A percentile compares a stretch with the other conserved stretches of the same genome.
Evolutionary conservation across 2,329 filamentous ascomycete species (phyloP).

Genomic region (Clarireedia sp.): DNA sequence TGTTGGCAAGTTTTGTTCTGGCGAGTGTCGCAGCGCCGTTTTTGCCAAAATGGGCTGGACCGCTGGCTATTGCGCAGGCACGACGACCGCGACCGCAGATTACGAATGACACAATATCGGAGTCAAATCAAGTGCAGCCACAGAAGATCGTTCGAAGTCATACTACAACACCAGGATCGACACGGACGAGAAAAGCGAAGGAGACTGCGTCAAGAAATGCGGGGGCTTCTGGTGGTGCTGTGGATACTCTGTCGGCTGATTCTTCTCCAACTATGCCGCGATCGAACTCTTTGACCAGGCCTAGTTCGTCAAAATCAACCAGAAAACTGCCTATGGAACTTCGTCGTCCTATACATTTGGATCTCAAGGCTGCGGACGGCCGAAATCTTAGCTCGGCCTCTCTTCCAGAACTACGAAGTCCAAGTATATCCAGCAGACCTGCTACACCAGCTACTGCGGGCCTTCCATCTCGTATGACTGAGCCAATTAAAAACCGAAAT

Average conservation of each 20-base stretch:
- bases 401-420: constrained; percentile 51
- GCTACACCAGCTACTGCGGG: constrained; percentile 51
- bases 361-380: constrained; percentile 41
- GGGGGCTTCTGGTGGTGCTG: constrained; percentile 30
- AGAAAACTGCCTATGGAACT: constrained; percentile 19
- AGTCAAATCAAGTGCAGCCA: constrained; percentile 40
- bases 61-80: constrained; percentile 73
- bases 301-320: constrained; percentile 19
- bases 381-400: constrained; percentile 58
- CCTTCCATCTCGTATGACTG: constrained; percentile 37
- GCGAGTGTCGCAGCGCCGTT: constrained; percentile 68
- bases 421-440: constrained; percentile 44
- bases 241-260: constrained; percentile 3
- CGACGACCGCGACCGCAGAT: constrained; percentile 56
- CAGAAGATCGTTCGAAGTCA: constrained; percentile 60
- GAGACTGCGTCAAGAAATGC: constrained; percentile 32
- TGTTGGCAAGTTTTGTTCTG: constrained; percentile 72
- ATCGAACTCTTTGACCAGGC: constrained; percentile 20
- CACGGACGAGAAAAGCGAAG: constrained; percentile 37
- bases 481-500: constrained; percentile 45
- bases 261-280: constrained; percentile 18
- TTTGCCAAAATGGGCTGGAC: constrained; percentile 70
- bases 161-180: constrained; percentile 50
- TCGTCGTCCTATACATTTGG: constrained; percentile 24
- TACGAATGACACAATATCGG: constrained; percentile 52